These are phyloP conservation scores for Mycena vitilis DNA, from an alignment of 768 basidiomycete species.

Conservation along the genomic window DNA sequence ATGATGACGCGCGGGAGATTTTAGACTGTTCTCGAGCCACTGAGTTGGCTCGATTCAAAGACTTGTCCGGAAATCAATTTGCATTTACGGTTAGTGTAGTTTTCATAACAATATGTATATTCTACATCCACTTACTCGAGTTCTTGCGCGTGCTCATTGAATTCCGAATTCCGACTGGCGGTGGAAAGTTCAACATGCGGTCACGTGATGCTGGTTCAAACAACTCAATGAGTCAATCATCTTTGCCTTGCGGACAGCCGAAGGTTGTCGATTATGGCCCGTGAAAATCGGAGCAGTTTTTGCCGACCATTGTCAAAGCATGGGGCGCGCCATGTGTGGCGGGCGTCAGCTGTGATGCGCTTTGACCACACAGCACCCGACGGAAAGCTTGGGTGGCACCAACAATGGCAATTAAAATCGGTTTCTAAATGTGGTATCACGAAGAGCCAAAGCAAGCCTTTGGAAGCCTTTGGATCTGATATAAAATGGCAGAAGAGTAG, in stretches of 20 bases:
- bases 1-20: slow-evolving; percentile 13
- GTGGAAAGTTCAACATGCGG: neutral
- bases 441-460: slow-evolving; percentile 2
- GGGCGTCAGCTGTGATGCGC: slow-evolving; percentile 4
- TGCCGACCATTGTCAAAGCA: too few species aligned
- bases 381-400: neutral
- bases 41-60: too few species aligned
- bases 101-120: too few species aligned
- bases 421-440: slow-evolving; percentile 1
- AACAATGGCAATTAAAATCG: slow-evolving; percentile 13
- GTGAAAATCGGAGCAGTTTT: too few species aligned
- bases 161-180: too few species aligned
- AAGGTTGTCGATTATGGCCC: too few species aligned
- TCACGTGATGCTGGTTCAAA: neutral
- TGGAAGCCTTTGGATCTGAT: neutral
- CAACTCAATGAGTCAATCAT: too few species aligned
- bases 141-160: too few species aligned
- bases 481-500: slow-evolving; percentile 6
- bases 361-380: neutral
- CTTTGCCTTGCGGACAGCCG: too few species aligned
- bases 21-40: neutral
- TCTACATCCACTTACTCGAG: too few species aligned
- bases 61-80: too few species aligned
- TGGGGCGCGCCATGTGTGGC: neutral
- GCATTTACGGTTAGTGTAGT: too few species aligned